Evolutionary conservation across 1,139 yeast species (phyloP), one percentile per base, ranked within the genome.

Genomic region (Candida neerlandica): DNA sequence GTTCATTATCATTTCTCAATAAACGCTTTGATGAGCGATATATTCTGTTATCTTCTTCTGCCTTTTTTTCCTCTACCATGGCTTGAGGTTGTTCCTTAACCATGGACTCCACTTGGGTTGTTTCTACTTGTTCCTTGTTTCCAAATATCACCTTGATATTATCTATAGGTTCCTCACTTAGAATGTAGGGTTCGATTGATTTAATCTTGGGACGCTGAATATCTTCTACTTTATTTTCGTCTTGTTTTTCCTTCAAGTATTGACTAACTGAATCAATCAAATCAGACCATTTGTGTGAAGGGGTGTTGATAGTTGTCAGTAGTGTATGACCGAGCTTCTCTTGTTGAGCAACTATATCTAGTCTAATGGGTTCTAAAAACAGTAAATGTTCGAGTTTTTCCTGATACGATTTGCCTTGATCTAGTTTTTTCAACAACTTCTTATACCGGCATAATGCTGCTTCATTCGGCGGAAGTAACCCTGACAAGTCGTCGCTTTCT

Each of bases 161-260:
- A 49, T 82, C 86, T 3, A 81, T 64, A 0, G 85, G 77, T 7
- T 65, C 68, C 35, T 77, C 80, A 0, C 81, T 70, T 27, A 81
- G 68, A 18, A 70, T 60, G 55, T 85, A 84, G 0, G 80, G 78
- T 54, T 85, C 89, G 33, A 69, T 57, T 41, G 64, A 58, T 53
- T 67, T 75, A 9, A 70, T 52, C 46, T 70, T 73, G 9, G 71
- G 69, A 48, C 70, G 71, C 11, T 73, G 61, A 0, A 68, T 54
- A 4, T 67, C 73, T 48, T 69, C 74, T 1, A 68, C 50, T 45
- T 69, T 66, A 1, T 63, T 61, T 33, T 73, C 63, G 57, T 70
- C 68, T 52, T 69, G 71, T 11, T 57, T 44, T 1, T 60, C 58
- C 48, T 73, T 67, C 27, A 75, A 50, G 45, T 68, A 55, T 27